phyloP scores from a whole-genome alignment of 257 asterid species.

The Vinca minor region DNA sequence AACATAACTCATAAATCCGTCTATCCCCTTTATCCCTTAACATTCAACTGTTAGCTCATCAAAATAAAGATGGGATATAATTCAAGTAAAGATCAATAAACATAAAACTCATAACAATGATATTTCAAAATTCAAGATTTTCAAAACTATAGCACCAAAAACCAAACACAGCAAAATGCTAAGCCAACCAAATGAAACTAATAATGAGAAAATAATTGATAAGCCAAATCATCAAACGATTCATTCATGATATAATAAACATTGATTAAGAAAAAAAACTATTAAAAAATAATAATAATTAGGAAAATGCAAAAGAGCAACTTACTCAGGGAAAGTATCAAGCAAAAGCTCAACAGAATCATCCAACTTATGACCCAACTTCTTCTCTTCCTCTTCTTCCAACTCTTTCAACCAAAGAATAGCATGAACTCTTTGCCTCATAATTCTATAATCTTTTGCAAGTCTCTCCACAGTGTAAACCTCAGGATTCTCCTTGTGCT shows the following conservation, averaged over 20 bases:
- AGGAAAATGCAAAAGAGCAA: neutral
- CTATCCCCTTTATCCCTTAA: neutral
- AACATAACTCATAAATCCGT: too few species aligned
- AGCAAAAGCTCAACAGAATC: conserved; percentile 65
- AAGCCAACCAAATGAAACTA: neutral
- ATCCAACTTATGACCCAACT: conserved; percentile 63
- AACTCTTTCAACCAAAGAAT: conserved; percentile 72
- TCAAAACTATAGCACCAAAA: neutral
- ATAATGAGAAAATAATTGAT: neutral
- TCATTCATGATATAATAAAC: neutral
- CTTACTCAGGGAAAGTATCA: conserved; percentile 90
- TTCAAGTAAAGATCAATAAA: neutral
- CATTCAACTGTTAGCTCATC: neutral
- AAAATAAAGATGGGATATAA: neutral
- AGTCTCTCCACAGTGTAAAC: conserved; percentile 71
- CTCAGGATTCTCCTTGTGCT: conserved; percentile 86
- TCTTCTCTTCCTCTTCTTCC: conserved; percentile 84
- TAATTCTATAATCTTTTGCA: conserved; percentile 84
- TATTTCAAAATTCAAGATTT: neutral
- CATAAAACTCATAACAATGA: too few species aligned
- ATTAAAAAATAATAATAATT: neutral
- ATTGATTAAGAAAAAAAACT: neutral
- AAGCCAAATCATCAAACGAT: neutral
- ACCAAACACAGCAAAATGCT: neutral
- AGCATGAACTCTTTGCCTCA: conserved; percentile 98